These are phyloP conservation scores for Boletus coccyginus DNA, from an alignment of 768 basidiomycete genomes.

Conservation along the genomic window DNA sequence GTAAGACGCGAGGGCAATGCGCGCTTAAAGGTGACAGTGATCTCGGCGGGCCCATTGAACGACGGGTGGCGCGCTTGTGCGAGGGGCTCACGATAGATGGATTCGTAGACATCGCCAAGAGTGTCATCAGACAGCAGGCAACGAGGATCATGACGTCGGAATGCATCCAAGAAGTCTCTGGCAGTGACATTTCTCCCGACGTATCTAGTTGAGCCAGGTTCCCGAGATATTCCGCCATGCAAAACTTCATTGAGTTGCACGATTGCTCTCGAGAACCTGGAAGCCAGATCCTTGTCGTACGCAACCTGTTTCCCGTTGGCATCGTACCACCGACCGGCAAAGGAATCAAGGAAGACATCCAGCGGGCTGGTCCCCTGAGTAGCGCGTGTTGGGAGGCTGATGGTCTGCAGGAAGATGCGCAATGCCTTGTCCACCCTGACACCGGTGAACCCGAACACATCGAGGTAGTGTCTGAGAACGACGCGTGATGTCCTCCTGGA, in stretches of 20 bases:
- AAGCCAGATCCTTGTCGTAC: slow-evolving; percentile 79
- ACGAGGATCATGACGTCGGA: slow-evolving; percentile 73
- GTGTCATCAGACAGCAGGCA: slow-evolving; percentile 70
- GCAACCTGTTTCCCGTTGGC: slow-evolving; percentile 76
- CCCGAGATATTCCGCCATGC: slow-evolving; percentile 68
- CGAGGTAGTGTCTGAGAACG: slow-evolving; percentile 81
- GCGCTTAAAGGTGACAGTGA: slow-evolving; percentile 68
- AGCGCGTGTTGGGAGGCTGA: slow-evolving; percentile 57
- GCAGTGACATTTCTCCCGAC: slow-evolving; percentile 59
- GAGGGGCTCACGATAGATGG: slow-evolving; percentile 69
- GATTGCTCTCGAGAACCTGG: slow-evolving; percentile 74
- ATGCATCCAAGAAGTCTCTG: slow-evolving; percentile 82
- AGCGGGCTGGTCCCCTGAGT: slow-evolving; percentile 32
- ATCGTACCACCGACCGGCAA: slow-evolving; percentile 88
- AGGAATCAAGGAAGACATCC: slow-evolving; percentile 72
- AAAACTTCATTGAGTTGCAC: slow-evolving; percentile 87
- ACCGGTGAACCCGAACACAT: slow-evolving; percentile 82
- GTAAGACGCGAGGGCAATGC: slow-evolving; percentile 76
- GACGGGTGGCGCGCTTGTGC: slow-evolving; percentile 61
- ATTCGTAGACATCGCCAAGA: slow-evolving; percentile 74
- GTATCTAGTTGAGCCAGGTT: slow-evolving; percentile 53
- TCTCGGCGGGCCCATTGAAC: slow-evolving; percentile 41
- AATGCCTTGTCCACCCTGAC: slow-evolving; percentile 87
- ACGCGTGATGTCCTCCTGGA: slow-evolving; percentile 67
- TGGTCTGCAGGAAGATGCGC: slow-evolving; percentile 81